Evolutionary conservation across 2,329 filamentous ascomycete species (phyloP), one percentile per base, ranked within the genome.

Genomic region (Penicillium decumbens): DNA sequence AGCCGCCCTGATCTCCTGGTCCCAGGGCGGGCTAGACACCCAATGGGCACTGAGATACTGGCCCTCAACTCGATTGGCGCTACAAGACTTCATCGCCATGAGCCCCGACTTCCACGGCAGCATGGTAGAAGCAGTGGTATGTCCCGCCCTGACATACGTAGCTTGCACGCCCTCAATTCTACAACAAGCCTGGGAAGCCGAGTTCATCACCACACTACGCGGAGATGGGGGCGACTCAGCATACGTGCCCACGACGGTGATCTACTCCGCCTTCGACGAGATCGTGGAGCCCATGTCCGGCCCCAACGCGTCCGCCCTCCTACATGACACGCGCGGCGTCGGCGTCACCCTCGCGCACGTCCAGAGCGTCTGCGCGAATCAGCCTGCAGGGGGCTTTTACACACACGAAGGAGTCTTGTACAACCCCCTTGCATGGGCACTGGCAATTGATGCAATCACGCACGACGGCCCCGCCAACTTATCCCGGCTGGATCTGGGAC

Each of bases 31-130:
- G 41, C 64, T 82, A 2, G 67, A 78, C 50, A 68, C 74, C 0
- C 80, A 83, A 60, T 82, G 80, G 80, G 77, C 75, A 0, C 67
- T 80, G 54, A 81, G 80, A 45, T 57, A 57, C 47, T 57, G 53
- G 54, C 52, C 52, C 3, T 53, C 54, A 4, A 54, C 55, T 2
- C 32, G 50, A 15, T 9, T 18, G 1, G 75, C 1, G 0, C 71
- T 77, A 1, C 69, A 68, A n/a, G 75, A 82, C 59, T 75, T 79
- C 60, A 69, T 83, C 35, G 71, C 75, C 39, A 69, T 81, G 41
- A 76, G 73, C 8, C 71, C 78, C 1, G 79, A 81, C 56, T 82
- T 79, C 58, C 72, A 74, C 46, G 78, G 78, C 40, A 78, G 76
- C 0, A 43, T 69, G 1, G 47, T 72, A 1, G 71, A 69, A 15